Evolutionary conservation across 2,329 filamentous ascomycete genomes (phyloP).

Genomic region (Phialophora macrospora): DNA sequence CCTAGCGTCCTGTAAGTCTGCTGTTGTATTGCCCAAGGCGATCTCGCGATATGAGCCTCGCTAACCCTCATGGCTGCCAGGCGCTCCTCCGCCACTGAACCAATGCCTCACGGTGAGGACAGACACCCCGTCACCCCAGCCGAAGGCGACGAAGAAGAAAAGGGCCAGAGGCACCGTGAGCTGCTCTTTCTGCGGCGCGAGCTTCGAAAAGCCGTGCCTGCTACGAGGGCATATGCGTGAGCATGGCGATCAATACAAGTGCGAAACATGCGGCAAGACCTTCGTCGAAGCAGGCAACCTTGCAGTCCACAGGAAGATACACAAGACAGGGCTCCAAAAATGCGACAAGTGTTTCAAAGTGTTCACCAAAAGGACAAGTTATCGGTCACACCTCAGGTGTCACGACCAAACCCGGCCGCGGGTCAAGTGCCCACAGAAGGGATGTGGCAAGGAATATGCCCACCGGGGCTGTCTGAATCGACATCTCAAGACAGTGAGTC

Average conservation of each 20-base stretch:
- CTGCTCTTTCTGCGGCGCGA: constrained; percentile 4
- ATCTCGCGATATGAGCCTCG: not conserved
- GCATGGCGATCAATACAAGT: constrained; percentile 18
- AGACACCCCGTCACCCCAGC: not conserved
- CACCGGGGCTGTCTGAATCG: constrained; percentile 18
- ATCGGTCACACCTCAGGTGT: constrained; percentile 10
- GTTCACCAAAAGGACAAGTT: constrained; percentile 15
- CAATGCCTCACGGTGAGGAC: not conserved
- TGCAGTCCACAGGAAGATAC: constrained; percentile 22
- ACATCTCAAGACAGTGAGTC: constrained; percentile 26
- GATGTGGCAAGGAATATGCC: constrained; percentile 21
- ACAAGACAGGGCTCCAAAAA: constrained; percentile 11
- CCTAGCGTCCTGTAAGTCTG: not conserved
- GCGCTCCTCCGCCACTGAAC: not conserved
- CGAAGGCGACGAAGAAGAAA: not conserved
- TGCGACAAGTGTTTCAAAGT: constrained; percentile 19
- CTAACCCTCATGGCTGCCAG: not conserved
- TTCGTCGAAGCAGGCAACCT: constrained; percentile 19
- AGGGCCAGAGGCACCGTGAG: not conserved
- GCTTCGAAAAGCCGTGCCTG: constrained; percentile 5
- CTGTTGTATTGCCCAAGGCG: not conserved
- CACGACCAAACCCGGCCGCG: constrained; percentile 19
- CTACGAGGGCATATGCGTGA: constrained; percentile 15
- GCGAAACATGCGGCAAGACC: constrained; percentile 16
- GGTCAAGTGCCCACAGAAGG: constrained; percentile 16